Evolutionary conservation across 2,329 filamentous ascomycete genomes (phyloP), one percentile per base, ranked within the genome.

Genomic region (Cryphonectria japonica): DNA sequence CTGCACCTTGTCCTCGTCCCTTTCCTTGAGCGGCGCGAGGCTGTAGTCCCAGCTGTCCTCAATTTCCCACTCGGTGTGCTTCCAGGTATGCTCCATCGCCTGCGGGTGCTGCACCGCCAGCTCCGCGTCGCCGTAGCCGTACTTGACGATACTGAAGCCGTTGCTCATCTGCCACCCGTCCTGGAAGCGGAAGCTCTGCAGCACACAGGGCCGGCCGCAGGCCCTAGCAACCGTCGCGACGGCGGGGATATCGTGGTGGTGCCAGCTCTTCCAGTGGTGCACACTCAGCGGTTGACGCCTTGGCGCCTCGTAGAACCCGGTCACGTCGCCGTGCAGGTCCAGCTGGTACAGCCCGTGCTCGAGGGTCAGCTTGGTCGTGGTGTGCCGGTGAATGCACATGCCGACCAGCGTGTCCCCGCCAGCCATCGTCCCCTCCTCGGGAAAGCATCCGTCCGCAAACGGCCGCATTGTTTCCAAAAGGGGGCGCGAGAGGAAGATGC

Each of bases 231-330:
- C 77, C 3, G 78, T 73, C 37, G 78, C 77, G 59, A 83, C 76
- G 66, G 80, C 79, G 65, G 80, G 78, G 73, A 84, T 79, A 74
- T 74, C 72, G 66, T 69, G 65, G 37, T 69, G 61, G 63, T 74
- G 72, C 73, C 73, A 74, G 67, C 70, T 74, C 74, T 83, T 83
- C 82, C 82, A 84, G 77, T 84, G 82, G 73, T 84, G 83, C 3
- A 84, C 78, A 26, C 81, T 83, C 1, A 84, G 76, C 4, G 83
- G 82, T 19, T 79, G 77, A 8, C n/a, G 26, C n/a, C 81, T 78
- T 19, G 79, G 79, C 1, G 80, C 78, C 76, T 84, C 83, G 71
- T 83, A 84, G 74, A 83, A 83, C 1, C 83, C 83, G 0, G 82
- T 82, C 41, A 80, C 77, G 70, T 84, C 83, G 46, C 76, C 78